phyloP scores from a whole-genome alignment of 2,329 filamentous ascomycete genomes.

The Teratosphaeria destructans region DNA sequence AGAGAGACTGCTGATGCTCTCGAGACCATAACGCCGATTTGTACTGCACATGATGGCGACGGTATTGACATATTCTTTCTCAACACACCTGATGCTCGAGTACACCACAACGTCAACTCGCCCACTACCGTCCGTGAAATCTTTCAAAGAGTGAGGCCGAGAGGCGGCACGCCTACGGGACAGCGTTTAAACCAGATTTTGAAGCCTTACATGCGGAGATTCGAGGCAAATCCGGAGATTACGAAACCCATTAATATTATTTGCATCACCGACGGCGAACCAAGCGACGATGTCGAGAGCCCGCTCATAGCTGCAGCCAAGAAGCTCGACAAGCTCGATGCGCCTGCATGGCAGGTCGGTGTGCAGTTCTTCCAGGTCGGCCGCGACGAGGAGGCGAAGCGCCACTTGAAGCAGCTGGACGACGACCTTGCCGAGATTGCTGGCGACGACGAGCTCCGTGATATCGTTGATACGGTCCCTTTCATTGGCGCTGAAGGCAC shows the following conservation, averaged over 20 bases:
- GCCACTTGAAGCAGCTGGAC: constrained; percentile 62
- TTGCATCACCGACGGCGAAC: constrained; percentile 78
- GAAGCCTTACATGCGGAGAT: constrained; percentile 55
- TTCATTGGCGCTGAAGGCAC: constrained; percentile 48
- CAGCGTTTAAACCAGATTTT: constrained; percentile 61
- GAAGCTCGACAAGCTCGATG: constrained; percentile 58
- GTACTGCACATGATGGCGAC: constrained; percentile 66
- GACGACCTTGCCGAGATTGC: constrained; percentile 51
- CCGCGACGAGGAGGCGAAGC: constrained; percentile 52
- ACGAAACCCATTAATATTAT: constrained; percentile 83
- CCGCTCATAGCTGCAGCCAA: constrained; percentile 57
- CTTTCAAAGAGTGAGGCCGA: constrained; percentile 58
- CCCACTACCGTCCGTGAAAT: constrained; percentile 52
- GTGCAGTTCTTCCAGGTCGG: constrained; percentile 97
- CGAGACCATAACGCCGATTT: constrained; percentile 66
- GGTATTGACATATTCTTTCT: constrained; percentile 89
- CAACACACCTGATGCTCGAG: constrained; percentile 52
- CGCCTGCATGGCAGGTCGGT: constrained; percentile 72
- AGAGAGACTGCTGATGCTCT: constrained; percentile 61
- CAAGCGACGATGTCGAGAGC: constrained; percentile 67
- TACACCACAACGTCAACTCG: constrained; percentile 55
- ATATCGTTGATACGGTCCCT: constrained; percentile 87
- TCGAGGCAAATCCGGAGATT: constrained; percentile 37
- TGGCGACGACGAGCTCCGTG: constrained; percentile 51
- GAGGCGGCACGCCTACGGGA: constrained; percentile 64